A percentile compares a stretch with the other conserved stretches of the same genome.
Conservation (phyloP, 352 stramenopile species). For the Phytophthora colocasiae region DNA sequence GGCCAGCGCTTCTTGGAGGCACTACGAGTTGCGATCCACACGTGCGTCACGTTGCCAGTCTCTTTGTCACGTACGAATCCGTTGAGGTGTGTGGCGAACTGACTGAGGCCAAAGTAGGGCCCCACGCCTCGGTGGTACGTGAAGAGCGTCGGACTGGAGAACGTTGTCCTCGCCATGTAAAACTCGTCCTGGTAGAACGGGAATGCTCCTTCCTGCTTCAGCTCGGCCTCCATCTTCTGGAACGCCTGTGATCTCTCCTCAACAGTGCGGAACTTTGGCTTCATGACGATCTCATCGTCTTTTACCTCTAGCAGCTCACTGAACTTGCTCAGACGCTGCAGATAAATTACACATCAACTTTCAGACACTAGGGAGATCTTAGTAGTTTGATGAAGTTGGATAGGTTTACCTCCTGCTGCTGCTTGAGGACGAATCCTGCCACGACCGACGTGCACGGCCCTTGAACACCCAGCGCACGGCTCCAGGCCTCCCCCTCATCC, state of each 20-base stretch:
- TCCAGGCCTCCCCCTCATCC: constrained; percentile 35
- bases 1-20: constrained; percentile 60
- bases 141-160: constrained; percentile 59
- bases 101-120: constrained; percentile 64
- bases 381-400: no score
- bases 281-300: constrained; percentile 42
- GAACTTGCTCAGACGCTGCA: constrained; percentile 45
- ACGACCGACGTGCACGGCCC: constrained; percentile 32
- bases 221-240: constrained; percentile 41
- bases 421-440: constrained; percentile 46
- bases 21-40: constrained; percentile 74
- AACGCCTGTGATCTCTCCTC: constrained; percentile 59
- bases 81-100: constrained; percentile 79
- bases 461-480: constrained; percentile 17
- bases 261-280: constrained; percentile 28
- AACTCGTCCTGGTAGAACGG: constrained; percentile 67
- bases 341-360: neutral
- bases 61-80: constrained; percentile 57
- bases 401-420: constrained; percentile 36
- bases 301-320: constrained; percentile 41
- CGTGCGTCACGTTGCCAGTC: constrained; percentile 39
- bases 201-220: constrained; percentile 59
- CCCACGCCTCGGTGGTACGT: constrained; percentile 71
- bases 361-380: neutral
- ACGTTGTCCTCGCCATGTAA: constrained; percentile 61